Percentiles rank a stretch among this genome's conserved stretches.
These are phyloP conservation scores for Apophysomyces sp. DNA, from an alignment of 371 early-diverging fungal genomes.

Conservation along the genomic window DNA sequence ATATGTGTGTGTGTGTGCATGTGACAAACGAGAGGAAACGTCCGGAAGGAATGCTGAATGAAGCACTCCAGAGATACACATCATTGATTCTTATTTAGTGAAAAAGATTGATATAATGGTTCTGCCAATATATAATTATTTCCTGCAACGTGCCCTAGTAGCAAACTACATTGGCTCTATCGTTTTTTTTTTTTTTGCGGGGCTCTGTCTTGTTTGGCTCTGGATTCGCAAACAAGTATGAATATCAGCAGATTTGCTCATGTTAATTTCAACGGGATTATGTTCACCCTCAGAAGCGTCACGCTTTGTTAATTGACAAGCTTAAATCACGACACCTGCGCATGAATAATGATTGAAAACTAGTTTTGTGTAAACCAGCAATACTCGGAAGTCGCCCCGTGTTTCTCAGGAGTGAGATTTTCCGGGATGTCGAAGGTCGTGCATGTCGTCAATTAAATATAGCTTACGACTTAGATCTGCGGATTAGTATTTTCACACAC, in stretches of 20 bases:
- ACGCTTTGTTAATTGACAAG: conserved; percentile 39
- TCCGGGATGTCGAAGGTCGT: no score
- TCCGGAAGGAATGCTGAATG: no score
- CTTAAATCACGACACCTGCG: conserved; percentile 27
- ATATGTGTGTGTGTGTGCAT: no score
- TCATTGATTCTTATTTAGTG: no score
- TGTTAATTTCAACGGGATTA: conserved; percentile 24
- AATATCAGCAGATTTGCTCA: not conserved
- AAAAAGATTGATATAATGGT: conserved; percentile 35
- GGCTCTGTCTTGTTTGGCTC: conserved; percentile 4
- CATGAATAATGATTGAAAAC: conserved; percentile 34
- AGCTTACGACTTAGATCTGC: no score
- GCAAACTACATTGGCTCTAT: conserved; percentile 6
- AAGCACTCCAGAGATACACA: no score
- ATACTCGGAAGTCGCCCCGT: no score
- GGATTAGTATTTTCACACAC: no score
- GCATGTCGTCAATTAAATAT: no score
- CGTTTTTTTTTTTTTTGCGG: conserved; percentile 10
- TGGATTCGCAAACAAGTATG: not conserved
- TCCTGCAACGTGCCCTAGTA: conserved; percentile 10
- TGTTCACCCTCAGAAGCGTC: conserved; percentile 34
- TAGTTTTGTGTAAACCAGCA: no score
- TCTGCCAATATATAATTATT: conserved; percentile 23
- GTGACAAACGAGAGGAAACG: no score
- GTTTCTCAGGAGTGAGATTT: no score